These are phyloP conservation scores for Pythium insidiosum DNA, from an alignment of 352 stramenopile genomes.

Conservation along the genomic window DNA sequence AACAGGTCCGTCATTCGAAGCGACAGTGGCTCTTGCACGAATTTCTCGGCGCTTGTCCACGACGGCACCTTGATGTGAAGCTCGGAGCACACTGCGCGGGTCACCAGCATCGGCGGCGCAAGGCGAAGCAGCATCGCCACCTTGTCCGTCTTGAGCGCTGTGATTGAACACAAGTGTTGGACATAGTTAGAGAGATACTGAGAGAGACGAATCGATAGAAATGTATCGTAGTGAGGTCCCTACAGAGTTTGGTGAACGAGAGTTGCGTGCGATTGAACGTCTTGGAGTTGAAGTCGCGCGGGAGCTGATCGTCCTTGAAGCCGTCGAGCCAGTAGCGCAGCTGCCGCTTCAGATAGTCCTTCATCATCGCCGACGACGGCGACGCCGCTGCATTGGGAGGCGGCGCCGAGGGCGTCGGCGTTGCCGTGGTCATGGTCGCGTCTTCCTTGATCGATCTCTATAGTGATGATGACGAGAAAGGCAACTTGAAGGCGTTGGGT, in stretches of 20 bases:
- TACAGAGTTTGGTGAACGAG: constrained; percentile 41
- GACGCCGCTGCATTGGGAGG: neutral
- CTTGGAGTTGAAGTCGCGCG: constrained; percentile 44
- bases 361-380: constrained; percentile 40
- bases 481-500: no score
- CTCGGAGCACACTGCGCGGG: constrained; percentile 39
- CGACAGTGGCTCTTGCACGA: constrained; percentile 39
- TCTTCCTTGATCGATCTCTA: no score
- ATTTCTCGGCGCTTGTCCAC: constrained; percentile 40
- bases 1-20: constrained; percentile 39
- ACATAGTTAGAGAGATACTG: neutral
- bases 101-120: constrained; percentile 39
- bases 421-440: no score
- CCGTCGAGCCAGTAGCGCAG: constrained; percentile 58
- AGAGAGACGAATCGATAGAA: neutral
- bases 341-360: constrained; percentile 62
- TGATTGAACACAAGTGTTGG: no score
- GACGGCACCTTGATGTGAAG: constrained; percentile 50
- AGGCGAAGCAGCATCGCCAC: constrained; percentile 35
- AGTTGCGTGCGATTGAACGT: constrained; percentile 36
- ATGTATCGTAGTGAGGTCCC: constrained; percentile 1
- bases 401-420: no score
- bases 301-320: constrained; percentile 50
- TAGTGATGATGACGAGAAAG: no score
- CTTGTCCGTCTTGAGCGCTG: constrained; percentile 64